Base-by-base conservation (phyloP, 495 filamentous ascomycete genomes). In the Penicillium ochrochloron region DNA sequence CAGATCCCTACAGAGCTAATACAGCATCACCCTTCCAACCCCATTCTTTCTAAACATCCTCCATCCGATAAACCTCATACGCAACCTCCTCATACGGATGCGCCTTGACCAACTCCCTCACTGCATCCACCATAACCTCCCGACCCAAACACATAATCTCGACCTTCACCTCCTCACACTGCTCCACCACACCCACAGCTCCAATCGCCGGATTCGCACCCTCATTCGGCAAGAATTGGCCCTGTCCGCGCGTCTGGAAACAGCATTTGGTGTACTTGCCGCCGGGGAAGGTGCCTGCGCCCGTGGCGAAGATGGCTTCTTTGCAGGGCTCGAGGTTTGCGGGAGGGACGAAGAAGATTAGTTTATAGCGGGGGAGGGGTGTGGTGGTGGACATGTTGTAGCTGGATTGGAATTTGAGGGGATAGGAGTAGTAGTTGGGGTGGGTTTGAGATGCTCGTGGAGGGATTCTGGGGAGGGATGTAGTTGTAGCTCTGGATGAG, bases 31-130 rank as follows among this genome's bases (percentile, higher is more conserved):
- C 25, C 8, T 9, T 41, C 39, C 11, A 21, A 21, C 15, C 46
- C 29, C 41, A 1, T 33, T 79, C 37, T 12, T 6, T 17, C 37
- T 74, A 91, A 64, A 91, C 84, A 78, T 90, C 83, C 75, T 94
- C 89, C 69, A 92, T 70, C 73, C 84, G 89, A 75, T 85, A 89
- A 27, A 93, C 90, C 63, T 89, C 84, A 81, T 94, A 94, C 2
- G 87, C 83, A 15, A 86, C 84, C 70, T 90, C 88, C 69, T 93
- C 91, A 70, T 94, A 94, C 27, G 91, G 92, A 84, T 94, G 91
- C 25, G 87, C 84, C 67, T 87, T 88, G 12, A 76, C 34, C 69
- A 82, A 63, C 50, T 74, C 77, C 52, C 78, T 62, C 37, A 83
- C 80, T 2, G 79, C 80, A 41, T 76, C 70, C 35, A 75, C 60